Conservation (phyloP, 139 green algal species). For the Axilococcus clingmanii region DNA sequence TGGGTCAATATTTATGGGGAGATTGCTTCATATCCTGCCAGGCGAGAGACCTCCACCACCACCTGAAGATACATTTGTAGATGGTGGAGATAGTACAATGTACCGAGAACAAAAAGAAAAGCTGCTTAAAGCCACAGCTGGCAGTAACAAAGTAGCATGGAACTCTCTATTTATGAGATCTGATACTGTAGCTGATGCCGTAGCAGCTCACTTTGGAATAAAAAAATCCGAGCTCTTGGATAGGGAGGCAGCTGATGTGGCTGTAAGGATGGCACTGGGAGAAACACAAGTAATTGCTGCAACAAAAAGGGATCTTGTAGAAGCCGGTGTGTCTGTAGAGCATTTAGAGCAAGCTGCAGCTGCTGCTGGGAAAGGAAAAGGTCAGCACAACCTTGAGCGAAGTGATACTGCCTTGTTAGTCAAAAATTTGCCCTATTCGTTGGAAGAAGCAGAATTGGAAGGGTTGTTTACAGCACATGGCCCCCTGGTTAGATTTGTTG, state of each 20-base stretch:
- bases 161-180: slow-evolving; percentile 95
- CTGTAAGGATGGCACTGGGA: slow-evolving; percentile 84
- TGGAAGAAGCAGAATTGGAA: slow-evolving; percentile 53
- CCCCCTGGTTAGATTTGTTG: slow-evolving; percentile 59
- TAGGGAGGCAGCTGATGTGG: slow-evolving; percentile 27
- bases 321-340: slow-evolving; percentile 58
- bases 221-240: slow-evolving; percentile 84
- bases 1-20: slow-evolving; percentile 73
- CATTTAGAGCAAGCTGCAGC: slow-evolving; percentile 67
- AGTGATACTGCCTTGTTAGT: slow-evolving; percentile 65
- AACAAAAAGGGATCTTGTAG: slow-evolving; percentile 79
- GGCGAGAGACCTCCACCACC: slow-evolving; percentile 35
- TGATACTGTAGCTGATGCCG: slow-evolving; percentile 87
- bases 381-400: slow-evolving; percentile 38
- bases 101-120: slow-evolving; percentile 63
- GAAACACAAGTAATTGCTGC: slow-evolving; percentile 86
- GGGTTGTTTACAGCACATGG: slow-evolving; percentile 47
- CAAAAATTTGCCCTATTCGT: slow-evolving; percentile 92
- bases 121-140: slow-evolving; percentile 59
- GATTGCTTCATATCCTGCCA: slow-evolving; percentile 90
- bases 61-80: slow-evolving; percentile 3
- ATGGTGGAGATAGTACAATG: slow-evolving; percentile 6
- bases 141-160: slow-evolving; percentile 72
- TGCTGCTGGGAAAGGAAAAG: slow-evolving; percentile 34
- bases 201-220: slow-evolving; percentile 82